Evolutionary conservation across 2,329 filamentous ascomycete genomes (phyloP).

Genomic region (Cercospora sesami): DNA sequence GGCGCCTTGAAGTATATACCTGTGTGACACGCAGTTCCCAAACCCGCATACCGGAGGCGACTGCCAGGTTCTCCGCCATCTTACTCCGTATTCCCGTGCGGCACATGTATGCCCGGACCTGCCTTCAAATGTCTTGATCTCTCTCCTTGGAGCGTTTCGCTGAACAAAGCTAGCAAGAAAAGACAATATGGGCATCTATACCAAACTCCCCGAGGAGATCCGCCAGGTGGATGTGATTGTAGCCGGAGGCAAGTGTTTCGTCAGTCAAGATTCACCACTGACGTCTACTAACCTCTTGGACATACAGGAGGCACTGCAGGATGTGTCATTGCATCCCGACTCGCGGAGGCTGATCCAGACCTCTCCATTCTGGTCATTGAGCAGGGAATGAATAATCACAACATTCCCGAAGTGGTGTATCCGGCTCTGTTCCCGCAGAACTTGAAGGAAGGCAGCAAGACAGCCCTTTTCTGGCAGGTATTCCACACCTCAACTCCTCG

Average conservation of each 20-base stretch:
- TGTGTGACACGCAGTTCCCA: neutral
- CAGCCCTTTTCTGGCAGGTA: conserved; percentile 51
- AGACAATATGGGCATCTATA: conserved; percentile 31
- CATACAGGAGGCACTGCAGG: conserved; percentile 50
- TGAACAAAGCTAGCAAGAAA: neutral
- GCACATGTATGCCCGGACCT: neutral
- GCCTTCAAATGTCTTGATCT: neutral
- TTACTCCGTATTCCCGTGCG: conserved; percentile 6
- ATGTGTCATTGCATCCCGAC: conserved; percentile 53
- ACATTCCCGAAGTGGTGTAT: conserved; percentile 51
- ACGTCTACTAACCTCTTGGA: neutral
- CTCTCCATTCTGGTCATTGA: conserved; percentile 57
- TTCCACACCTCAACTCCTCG: neutral
- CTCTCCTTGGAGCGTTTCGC: too few relatives aligned
- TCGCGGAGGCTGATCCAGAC: conserved; percentile 54
- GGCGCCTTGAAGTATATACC: neutral
- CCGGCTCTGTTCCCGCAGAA: conserved; percentile 54
- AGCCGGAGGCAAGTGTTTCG: conserved; percentile 46
- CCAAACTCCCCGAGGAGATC: conserved; percentile 42
- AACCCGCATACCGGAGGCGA: neutral
- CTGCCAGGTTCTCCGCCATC: conserved; percentile 5
- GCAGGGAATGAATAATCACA: conserved; percentile 54
- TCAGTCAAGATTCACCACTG: neutral
- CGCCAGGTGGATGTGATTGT: conserved; percentile 55
- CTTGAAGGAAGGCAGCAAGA: conserved; percentile 50